phyloP scores from a whole-genome alignment of 1,139 yeast species.

The Magnusiomyces magnusii region DNA sequence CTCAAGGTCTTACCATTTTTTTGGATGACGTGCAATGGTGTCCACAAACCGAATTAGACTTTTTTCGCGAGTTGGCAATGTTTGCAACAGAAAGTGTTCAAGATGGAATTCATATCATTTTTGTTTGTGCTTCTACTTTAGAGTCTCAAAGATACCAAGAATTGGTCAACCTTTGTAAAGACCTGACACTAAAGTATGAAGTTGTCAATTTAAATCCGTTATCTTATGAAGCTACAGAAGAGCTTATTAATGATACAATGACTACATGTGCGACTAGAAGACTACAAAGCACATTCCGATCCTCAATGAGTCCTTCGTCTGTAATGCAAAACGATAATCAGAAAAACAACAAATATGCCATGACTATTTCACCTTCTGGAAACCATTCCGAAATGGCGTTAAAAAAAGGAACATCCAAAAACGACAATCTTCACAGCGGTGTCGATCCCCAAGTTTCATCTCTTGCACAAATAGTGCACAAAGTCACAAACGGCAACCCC shows the following conservation, averaged over 20 bases:
- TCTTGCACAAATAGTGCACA: conserved; percentile 25
- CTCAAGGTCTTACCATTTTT: conserved; percentile 41
- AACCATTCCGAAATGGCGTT: not conserved
- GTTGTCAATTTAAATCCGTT: conserved; percentile 26
- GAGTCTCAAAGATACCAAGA: conserved; percentile 20
- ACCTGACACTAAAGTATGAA: conserved; percentile 25
- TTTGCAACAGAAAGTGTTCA: conserved; percentile 25
- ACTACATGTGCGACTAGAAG: conserved; percentile 16
- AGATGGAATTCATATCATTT: conserved; percentile 24
- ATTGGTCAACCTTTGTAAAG: conserved; percentile 22
- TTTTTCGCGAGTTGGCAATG: conserved; percentile 26
- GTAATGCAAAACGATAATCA: not conserved
- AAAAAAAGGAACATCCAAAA: not conserved
- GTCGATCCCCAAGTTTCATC: conserved; percentile 26
- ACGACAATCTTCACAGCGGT: not conserved
- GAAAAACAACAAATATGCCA: not conserved
- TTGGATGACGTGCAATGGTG: conserved; percentile 48
- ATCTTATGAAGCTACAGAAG: conserved; percentile 24
- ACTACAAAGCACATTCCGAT: not conserved
- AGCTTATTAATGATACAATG: conserved; percentile 25
- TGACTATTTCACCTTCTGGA: not conserved
- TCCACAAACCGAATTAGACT: conserved; percentile 28
- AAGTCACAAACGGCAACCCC: conserved; percentile 30
- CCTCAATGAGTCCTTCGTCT: not conserved
- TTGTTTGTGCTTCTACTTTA: conserved; percentile 26